Evolutionary conservation across 2,329 filamentous ascomycete species (phyloP), one percentile per base, ranked within the genome.

Genomic region (Botrytis deweyae): DNA sequence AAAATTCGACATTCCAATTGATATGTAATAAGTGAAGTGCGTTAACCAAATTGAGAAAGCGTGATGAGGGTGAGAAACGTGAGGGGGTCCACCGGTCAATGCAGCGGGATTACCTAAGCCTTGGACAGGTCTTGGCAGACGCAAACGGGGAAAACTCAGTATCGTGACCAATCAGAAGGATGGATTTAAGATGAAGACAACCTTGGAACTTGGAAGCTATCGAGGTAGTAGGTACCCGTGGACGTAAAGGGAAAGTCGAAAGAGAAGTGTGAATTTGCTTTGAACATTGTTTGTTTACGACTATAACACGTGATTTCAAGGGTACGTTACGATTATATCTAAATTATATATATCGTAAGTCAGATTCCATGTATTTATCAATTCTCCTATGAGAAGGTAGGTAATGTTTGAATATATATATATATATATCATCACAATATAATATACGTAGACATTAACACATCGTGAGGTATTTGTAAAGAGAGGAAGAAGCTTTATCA

Each of bases 41-140:
- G 6, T 66, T n/a, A 66, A 66, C 44, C 64, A 52, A 38, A 66
- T 66, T 25, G 3, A 49, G 64, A 52, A 66, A 59, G 66, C 38
- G 66, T 58, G 36, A 69, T 59, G 64, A 22, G 16, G 12, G 22
- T 36, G 29, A 29, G 25, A 20, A 5, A 33, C 5, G n/a, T 65
- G 42, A 66, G 10, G 49, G 33, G n/a, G 62, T 29, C 29, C 29
- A 29, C 29, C 29, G 29, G 29, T 64, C 25, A 42, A 65, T 65
- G 63, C n/a, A 65, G 9, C 10, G n/a, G 3, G 63, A 44, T 65
- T 65, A 65, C n/a, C 46, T 65, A 46, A 65, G 44, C 63, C n/a
- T 25, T 33, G 9, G 40, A 40, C 7, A n/a, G 6, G n/a, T 40
- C n/a, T 63, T 62, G 59, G 22, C 29, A 61, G 33, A 36, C 16